phyloP scores from a whole-genome alignment of 2,329 filamentous ascomycete species.

The Claviceps pusilla region DNA sequence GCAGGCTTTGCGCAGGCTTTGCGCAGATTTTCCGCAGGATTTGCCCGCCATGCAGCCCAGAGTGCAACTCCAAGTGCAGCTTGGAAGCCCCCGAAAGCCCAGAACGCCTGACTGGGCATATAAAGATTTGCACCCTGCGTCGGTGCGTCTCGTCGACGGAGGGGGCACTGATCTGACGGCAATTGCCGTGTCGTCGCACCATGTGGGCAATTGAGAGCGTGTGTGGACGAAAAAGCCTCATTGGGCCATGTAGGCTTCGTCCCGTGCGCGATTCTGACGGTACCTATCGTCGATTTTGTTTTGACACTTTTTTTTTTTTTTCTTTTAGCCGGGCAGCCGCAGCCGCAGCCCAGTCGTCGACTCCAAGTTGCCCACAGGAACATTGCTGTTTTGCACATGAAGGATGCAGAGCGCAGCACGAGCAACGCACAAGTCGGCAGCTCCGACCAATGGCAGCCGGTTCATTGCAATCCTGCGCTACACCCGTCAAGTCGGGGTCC shows the following conservation, averaged over 20 bases:
- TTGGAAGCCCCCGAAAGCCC: no score
- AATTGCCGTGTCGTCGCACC: background rate
- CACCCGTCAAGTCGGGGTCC: background rate
- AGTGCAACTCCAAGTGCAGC: no score
- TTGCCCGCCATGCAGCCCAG: background rate
- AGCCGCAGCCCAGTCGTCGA: background rate
- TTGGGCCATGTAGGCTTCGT: background rate
- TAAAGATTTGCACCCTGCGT: background rate
- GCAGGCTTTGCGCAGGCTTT: background rate
- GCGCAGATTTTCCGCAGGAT: background rate
- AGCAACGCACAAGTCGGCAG: background rate
- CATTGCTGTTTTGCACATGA: background rate
- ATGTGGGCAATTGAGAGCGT: background rate
- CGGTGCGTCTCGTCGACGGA: background rate
- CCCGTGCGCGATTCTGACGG: background rate
- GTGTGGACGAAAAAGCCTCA: background rate
- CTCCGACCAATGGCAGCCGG: slow-evolving; percentile 1
- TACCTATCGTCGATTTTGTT: background rate
- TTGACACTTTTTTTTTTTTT: background rate
- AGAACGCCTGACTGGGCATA: no score
- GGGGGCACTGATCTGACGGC: background rate
- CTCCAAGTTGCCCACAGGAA: background rate
- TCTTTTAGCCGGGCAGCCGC: background rate
- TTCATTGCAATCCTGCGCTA: slow-evolving; percentile 1
- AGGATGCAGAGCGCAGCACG: slow-evolving; percentile 1